These are phyloP conservation scores for Stylosanthes scabra DNA, from an alignment of 331 rosid species.

Conservation along the genomic window DNA sequence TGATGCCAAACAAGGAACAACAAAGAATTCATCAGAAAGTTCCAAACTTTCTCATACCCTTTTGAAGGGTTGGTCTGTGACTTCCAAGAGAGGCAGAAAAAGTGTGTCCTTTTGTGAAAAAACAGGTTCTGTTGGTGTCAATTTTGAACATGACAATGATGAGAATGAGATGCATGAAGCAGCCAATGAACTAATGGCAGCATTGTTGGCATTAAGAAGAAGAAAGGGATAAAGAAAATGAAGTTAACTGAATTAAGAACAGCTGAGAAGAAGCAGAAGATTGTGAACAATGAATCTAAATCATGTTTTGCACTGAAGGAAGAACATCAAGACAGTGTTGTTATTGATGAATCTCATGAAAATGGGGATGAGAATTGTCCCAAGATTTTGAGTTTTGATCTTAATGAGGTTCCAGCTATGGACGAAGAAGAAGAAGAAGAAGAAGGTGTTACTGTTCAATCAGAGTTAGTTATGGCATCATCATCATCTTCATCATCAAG, in stretches of 20 bases:
- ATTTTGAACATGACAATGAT: background rate
- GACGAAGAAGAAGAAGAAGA: too few relatives aligned
- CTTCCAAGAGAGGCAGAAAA: slow-evolving; percentile 50
- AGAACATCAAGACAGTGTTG: slow-evolving; percentile 4
- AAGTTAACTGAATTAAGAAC: slow-evolving; percentile 3
- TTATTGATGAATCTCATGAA: background rate
- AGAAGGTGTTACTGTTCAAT: background rate
- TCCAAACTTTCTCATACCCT: slow-evolving; percentile 15
- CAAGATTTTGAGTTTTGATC: slow-evolving; percentile 50
- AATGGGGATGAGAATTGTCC: background rate
- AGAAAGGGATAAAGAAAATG: slow-evolving; percentile 20
- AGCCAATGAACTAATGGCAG: background rate
- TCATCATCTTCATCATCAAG: background rate
- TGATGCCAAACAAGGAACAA: background rate
- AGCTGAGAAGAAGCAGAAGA: background rate
- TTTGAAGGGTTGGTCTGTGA: slow-evolving; percentile 30
- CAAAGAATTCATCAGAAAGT: background rate
- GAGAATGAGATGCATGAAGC: too few relatives aligned
- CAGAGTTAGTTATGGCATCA: slow-evolving; percentile 17
- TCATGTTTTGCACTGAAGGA: too few relatives aligned
- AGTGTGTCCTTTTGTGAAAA: background rate
- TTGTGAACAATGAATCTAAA: too few relatives aligned
- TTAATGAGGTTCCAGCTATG: slow-evolving; percentile 51
- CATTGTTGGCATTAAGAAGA: background rate
- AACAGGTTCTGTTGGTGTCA: background rate